These are phyloP conservation scores for Alternaria ventricosa DNA, from an alignment of 2,329 filamentous ascomycete species.

Conservation along the genomic window DNA sequence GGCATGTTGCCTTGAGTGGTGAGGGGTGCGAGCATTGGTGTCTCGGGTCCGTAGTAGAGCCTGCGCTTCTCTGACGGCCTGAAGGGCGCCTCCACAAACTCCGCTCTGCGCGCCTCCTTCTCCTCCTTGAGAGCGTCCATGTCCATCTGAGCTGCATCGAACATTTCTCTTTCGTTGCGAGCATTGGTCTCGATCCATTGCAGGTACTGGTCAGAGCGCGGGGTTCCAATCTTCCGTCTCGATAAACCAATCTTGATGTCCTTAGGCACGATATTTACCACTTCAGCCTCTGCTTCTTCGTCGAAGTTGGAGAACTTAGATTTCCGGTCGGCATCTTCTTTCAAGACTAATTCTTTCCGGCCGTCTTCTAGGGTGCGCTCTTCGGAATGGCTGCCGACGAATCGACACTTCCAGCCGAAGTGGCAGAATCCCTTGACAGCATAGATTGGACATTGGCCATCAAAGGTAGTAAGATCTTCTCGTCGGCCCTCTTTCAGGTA, in stretches of 20 bases:
- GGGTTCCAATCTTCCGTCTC: slow-evolving; percentile 72
- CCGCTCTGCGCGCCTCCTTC: slow-evolving; percentile 73
- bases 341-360: slow-evolving; percentile 77
- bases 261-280: slow-evolving; percentile 76
- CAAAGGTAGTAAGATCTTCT: slow-evolving; percentile 77
- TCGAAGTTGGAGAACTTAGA: slow-evolving; percentile 52
- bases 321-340: slow-evolving; percentile 62
- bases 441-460: slow-evolving; percentile 81
- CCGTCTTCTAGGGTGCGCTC: slow-evolving; percentile 82
- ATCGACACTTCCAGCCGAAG: slow-evolving; percentile 93
- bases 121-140: slow-evolving; percentile 39
- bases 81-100: slow-evolving; percentile 85
- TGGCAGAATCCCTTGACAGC: slow-evolving; percentile 77
- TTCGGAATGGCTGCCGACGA: slow-evolving; percentile 83
- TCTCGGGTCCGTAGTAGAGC: slow-evolving; percentile 93
- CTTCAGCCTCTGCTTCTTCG: slow-evolving; percentile 60
- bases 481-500: slow-evolving; percentile 85
- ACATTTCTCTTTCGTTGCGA: slow-evolving; percentile 40
- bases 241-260: slow-evolving; percentile 76
- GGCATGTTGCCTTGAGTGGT: slow-evolving; percentile 97
- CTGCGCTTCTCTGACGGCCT: slow-evolving; percentile 91
- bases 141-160: slow-evolving; percentile 45
- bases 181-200: slow-evolving; percentile 77
- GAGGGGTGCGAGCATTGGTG: slow-evolving; percentile 88
- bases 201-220: slow-evolving; percentile 76